Evolutionary conservation across 2,329 filamentous ascomycete species (phyloP), one percentile per base, ranked within the genome.

Genomic region (Botrytis galanthina): DNA sequence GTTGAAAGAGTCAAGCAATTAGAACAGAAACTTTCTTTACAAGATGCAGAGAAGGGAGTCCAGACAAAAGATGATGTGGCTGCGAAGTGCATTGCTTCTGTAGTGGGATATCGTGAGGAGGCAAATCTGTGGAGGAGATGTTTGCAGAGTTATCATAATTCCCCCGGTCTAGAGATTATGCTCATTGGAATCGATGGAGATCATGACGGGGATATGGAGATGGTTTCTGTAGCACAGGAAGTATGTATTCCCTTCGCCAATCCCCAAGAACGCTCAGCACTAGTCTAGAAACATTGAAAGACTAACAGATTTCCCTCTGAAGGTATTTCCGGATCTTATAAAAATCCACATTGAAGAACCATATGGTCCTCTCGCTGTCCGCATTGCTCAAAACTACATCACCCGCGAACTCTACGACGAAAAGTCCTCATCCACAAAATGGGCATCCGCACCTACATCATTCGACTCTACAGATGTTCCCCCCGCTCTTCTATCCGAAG

Each of bases 341-440:
- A 76, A 76, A 64, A 76, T 76, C 10, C 75, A 76, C 29, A 44
- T 76, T 57, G 66, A 76, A 54, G 75, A 76, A 35, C 75, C 75
- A 20, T 74, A 71, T 37, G 75, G 75, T 10, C 70, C 72, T 5
- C 72, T 76, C 4, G 75, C 75, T 26, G 70, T 76, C 26, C 72
- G 72, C 44, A 71, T 75, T n/a, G 74, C 72, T 16, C 71, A 75
- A 72, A 68, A 54, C 32, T 76, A 75, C 54, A 60, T 76, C 29
- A 69, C 70, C 42, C 71, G 74, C 26, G 69, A 74, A 64, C 57
- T 76, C 4, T 59, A 75, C 44, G 54, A 71, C 29, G 71, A 69
- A 44, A 72, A 72, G 42, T 20, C 39, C 20, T 59, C 46, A n/a
- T 46, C 37, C 29, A 68, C 71, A 37, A 72, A 69, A 72, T 69